Percentiles rank a stretch among this genome's conserved stretches.
These are phyloP conservation scores for Tolypocladium ovalisporum DNA, from an alignment of 2,329 filamentous ascomycete species.

Conservation along the genomic window DNA sequence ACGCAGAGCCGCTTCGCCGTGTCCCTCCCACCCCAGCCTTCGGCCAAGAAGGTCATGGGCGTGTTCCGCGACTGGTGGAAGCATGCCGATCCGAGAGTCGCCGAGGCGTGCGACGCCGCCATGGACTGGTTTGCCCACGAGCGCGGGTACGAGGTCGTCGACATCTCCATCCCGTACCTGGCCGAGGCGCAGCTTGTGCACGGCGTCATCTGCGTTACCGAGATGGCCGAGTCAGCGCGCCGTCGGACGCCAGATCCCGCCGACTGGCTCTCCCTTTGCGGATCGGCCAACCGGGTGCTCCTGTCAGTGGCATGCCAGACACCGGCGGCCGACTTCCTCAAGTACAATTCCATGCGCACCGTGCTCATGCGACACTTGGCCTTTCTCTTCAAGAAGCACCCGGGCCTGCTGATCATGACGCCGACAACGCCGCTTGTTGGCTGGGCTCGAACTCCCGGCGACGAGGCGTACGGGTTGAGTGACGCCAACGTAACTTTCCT, in stretches of 20 bases:
- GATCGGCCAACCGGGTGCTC: constrained; percentile 58
- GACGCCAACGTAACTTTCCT: constrained; percentile 64
- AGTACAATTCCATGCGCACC: constrained; percentile 61
- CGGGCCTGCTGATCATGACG: constrained; percentile 67
- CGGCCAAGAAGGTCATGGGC: constrained; percentile 53
- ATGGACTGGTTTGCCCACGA: constrained; percentile 46
- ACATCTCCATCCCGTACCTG: constrained; percentile 57
- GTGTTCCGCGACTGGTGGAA: constrained; percentile 46
- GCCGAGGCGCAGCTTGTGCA: constrained; percentile 67
- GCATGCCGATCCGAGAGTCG: constrained; percentile 49
- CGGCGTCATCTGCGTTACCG: constrained; percentile 63
- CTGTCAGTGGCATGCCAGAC: constrained; percentile 55
- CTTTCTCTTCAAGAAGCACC: constrained; percentile 56
- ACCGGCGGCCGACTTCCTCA: constrained; percentile 57
- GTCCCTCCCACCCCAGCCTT: constrained; percentile 31
- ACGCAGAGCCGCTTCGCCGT: constrained; percentile 53
- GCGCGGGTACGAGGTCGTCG: constrained; percentile 36
- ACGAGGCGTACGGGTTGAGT: constrained; percentile 59
- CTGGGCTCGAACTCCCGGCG: constrained; percentile 52
- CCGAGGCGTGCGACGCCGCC: constrained; percentile 47
- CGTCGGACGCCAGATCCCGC: constrained; percentile 30
- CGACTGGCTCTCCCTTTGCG: constrained; percentile 44
- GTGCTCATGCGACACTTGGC: constrained; percentile 72
- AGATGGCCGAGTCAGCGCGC: constrained; percentile 44
- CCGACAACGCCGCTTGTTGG: constrained; percentile 69